Evolutionary conservation across 148 eudicot species (phyloP), one percentile per base, ranked within the genome.

Genomic region (Bassia scoparia): DNA sequence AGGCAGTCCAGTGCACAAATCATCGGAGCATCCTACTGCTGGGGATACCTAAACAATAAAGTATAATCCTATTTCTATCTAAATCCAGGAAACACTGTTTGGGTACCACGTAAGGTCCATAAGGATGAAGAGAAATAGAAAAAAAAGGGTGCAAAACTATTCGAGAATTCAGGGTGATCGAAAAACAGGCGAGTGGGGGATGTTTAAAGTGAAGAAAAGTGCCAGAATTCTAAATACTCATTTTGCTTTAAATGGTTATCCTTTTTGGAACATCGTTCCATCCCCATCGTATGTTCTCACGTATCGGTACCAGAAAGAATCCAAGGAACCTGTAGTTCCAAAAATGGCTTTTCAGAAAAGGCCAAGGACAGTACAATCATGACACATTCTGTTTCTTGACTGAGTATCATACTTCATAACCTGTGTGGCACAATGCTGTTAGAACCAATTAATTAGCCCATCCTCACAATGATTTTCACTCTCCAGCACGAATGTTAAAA

Each of bases 1-100:
- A n/a, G n/a, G n/a, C n/a, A n/a, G n/a, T 89, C 89, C 62, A 94
- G 83, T n/a, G 93, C 84, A 76, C 98, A 94, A 55, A 91, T 96
- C n/a, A n/a, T 61, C 82, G 76, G 46, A 94, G 67, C 34, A 91
- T n/a, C n/a, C 90, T 62, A 86, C 90, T 66, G 80, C 78, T n/a
- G n/a, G n/a, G n/a, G n/a, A 77, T 88, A 94, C 83, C 97, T 94
- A 81, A 29, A 77, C 74, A 55, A 30, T 17, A 34, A 69, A 69
- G 67, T 31, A 20, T 34, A 21, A 43, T 56, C 46, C 53, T 34
- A 5, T 58, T 37, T 60, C 62, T 55, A 18, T 35, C 35, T 23
- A 58, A 37, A n/a, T n/a, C 64, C n/a, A 62, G 18, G 52, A 79
- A 41, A 30, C n/a, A n/a, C n/a, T n/a, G n/a, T n/a, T n/a, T n/a